Percentiles rank a stretch among this genome's conserved stretches.
phyloP scores from a whole-genome alignment of 768 basidiomycete species.

The Tulasnella sp. region DNA sequence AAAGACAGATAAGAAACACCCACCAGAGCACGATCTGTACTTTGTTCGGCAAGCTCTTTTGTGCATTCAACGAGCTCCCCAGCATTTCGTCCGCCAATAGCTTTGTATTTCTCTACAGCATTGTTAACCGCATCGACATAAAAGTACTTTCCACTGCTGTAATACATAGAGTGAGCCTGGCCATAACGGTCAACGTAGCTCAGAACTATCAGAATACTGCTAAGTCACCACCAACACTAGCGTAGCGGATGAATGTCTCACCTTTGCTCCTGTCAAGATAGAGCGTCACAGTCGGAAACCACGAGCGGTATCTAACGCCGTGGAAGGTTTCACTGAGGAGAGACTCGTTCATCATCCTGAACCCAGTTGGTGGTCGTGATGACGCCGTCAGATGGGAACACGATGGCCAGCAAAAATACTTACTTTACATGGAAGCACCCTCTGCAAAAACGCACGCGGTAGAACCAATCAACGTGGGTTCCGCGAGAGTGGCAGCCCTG shows the following conservation, averaged over 20 bases:
- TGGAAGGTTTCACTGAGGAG: not conserved
- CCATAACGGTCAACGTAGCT: not conserved
- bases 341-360: not conserved
- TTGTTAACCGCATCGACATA: not conserved
- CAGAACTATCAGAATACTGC: not conserved
- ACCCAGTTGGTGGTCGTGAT: not conserved
- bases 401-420: not conserved
- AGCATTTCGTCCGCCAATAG: not conserved
- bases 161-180: not conserved
- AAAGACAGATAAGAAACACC: not conserved
- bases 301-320: not conserved
- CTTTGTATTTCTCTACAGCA: not conserved
- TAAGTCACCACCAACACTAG: not conserved
- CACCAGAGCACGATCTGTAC: not conserved
- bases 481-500: not conserved
- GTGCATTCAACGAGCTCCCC: not conserved
- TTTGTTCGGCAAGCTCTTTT: not conserved
- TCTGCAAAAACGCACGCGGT: not conserved
- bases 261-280: not conserved
- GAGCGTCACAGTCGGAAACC: not conserved
- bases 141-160: not conserved
- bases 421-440: slow-evolving; percentile 16
- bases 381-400: not conserved
- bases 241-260: not conserved
- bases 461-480: not conserved